Conservation (phyloP, 495 filamentous ascomycete species). For the Polyplosphaeria fusca region DNA sequence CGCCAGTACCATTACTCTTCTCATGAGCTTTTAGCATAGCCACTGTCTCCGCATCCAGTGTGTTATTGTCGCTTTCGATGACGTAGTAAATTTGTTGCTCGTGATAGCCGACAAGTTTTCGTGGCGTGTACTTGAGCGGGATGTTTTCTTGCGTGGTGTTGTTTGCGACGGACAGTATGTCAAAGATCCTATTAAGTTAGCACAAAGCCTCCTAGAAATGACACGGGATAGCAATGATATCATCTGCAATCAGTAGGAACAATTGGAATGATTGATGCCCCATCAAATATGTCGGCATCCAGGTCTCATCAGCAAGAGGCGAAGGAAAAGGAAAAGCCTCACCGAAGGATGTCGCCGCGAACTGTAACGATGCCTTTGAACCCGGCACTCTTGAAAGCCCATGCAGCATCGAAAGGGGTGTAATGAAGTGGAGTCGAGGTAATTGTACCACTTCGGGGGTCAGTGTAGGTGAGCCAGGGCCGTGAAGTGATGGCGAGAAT, state of each 20-base stretch:
- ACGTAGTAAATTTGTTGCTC: constrained; percentile 88
- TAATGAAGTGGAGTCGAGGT: constrained; percentile 91
- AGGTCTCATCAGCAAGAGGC: constrained; percentile 63
- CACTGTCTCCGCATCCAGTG: constrained; percentile 71
- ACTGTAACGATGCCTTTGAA: constrained; percentile 95
- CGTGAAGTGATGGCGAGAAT: constrained; percentile 86
- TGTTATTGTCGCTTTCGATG: constrained; percentile 89
- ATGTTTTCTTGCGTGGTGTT: constrained; percentile 87
- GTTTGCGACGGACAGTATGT: constrained; percentile 78
- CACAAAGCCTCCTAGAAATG: no score
- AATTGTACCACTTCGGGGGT: constrained; percentile 76
- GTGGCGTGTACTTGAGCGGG: constrained; percentile 84
- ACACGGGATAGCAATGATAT: not conserved
- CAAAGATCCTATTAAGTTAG: constrained; percentile 78
- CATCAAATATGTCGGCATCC: constrained; percentile 33
- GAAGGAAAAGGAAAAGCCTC: constrained; percentile 47
- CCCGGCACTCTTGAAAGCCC: constrained; percentile 93
- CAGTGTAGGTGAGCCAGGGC: constrained; percentile 89
- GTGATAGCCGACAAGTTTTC: constrained; percentile 81
- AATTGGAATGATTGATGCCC: constrained; percentile 60
- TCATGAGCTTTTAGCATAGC: constrained; percentile 63
- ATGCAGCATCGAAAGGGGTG: constrained; percentile 83
- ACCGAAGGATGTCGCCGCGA: constrained; percentile 84
- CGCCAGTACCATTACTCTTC: not conserved
- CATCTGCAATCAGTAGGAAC: constrained; percentile 61